Conservation (phyloP, 345 rosid genomes). For the Hevea brasiliensis region DNA sequence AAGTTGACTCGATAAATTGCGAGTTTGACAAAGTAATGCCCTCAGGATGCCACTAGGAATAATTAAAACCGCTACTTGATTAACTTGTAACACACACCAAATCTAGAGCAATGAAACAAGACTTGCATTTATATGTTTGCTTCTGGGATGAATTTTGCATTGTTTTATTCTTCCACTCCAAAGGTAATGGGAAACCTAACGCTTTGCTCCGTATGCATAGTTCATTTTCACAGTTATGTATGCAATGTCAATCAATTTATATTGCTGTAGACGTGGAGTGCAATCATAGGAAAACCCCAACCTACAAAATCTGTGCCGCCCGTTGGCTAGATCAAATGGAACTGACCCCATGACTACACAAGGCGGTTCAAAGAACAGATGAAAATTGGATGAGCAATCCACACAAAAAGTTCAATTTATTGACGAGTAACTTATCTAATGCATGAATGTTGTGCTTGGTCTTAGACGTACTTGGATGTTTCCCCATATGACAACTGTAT, state of each 20-base stretch:
- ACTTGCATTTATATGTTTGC: neutral
- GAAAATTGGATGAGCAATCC: neutral
- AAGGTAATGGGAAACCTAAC: neutral
- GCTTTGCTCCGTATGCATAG: neutral
- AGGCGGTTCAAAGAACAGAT: neutral
- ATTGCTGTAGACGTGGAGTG: neutral
- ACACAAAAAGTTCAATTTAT: neutral
- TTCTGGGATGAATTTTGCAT: neutral
- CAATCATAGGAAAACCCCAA: neutral
- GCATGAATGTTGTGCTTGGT: neutral
- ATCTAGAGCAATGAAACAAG: neutral
- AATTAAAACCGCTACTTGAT: too few relatives aligned
- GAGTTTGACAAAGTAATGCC: neutral
- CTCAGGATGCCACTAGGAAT: neutral
- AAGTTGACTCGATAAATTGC: neutral
- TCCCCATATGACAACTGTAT: neutral
- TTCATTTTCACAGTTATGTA: neutral
- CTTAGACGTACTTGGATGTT: neutral
- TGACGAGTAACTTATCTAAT: too few relatives aligned
- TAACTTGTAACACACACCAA: neutral
- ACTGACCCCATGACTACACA: neutral
- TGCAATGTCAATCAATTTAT: neutral
- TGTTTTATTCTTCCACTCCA: neutral
- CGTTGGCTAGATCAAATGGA: neutral
- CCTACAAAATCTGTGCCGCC: neutral